Evolutionary conservation across 352 stramenopile species (phyloP).

Genomic region (Pythium dissotocum): DNA sequence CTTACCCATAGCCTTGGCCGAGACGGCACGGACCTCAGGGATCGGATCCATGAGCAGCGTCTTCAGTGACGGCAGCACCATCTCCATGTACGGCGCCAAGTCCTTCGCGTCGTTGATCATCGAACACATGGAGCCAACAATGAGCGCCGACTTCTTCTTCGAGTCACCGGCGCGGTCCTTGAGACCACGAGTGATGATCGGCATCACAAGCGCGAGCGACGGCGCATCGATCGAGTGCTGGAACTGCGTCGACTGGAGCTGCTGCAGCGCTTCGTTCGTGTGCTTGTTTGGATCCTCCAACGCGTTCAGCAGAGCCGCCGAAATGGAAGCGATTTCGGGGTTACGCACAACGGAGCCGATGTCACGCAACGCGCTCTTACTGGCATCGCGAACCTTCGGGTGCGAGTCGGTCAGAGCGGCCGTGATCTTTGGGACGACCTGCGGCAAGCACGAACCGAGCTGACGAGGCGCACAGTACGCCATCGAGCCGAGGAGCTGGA

Average conservation of each 20-base stretch:
- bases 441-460: constrained; percentile 96
- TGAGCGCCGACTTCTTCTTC: constrained; percentile 98
- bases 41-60: constrained; percentile 92
- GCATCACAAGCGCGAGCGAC: constrained; percentile 99
- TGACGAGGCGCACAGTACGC: constrained; percentile 98
- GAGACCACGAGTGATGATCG: constrained; percentile 98
- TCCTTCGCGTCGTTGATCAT: constrained; percentile 99
- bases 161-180: constrained; percentile 95
- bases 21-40: constrained; percentile 93
- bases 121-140: constrained; percentile 99
- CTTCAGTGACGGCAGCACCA: constrained; percentile 96
- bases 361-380: constrained; percentile 95
- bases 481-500: constrained; percentile 97
- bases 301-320: constrained; percentile 92
- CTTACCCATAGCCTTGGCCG: constrained; percentile 94
- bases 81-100: constrained; percentile 97
- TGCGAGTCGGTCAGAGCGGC: constrained; percentile 98
- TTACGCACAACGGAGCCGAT: constrained; percentile 99
- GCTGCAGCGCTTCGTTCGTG: constrained; percentile 95
- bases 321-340: constrained; percentile 98
- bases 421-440: constrained; percentile 98
- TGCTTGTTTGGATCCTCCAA: constrained; percentile 94
- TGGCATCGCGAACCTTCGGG: constrained; percentile 96
- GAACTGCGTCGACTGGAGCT: constrained; percentile 98
- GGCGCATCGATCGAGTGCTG: constrained; percentile 99